Evolutionary conservation across 2,329 filamentous ascomycete species (phyloP), one percentile per base, ranked within the genome.

Genomic region (Xylaria sp.): DNA sequence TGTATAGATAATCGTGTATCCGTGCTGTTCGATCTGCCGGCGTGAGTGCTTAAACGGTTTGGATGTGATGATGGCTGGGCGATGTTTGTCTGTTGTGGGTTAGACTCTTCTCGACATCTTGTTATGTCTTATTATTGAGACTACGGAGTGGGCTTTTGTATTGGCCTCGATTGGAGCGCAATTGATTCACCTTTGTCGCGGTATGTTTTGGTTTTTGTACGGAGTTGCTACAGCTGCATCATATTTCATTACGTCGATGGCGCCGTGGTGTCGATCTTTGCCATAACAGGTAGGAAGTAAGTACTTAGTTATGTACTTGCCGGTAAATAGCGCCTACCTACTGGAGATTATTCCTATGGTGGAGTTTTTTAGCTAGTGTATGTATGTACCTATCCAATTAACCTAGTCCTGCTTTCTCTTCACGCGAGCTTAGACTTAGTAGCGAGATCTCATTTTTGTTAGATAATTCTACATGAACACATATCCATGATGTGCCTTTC

Each of bases 241-340:
- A 23, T 52, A 32, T 34, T 13, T 20, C 32, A 69, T 69, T 69
- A 69, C 66, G 66, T 69, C 59, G 66, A 63, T 60, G 58, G 63
- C 58, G 53, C 28, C 20, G 23, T 10, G 28, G 48, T 20, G 48
- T 34, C 28, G 28, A 36, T 55, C 32, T 6, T 55, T 10, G 25
- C 23, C n/a, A 25, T 25, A 50, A 18, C 25, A n/a, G n/a, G n/a
- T 6, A 50, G 46, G 45, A 50, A 7, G 3, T 50, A 30, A 23
- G 10, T 28, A 46, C 43, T n/a, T n/a, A n/a, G n/a, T n/a, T n/a
- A n/a, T n/a, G n/a, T n/a, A n/a, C n/a, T n/a, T n/a, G n/a, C n/a
- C n/a, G n/a, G n/a, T n/a, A n/a, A n/a, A n/a, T n/a, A n/a, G n/a
- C n/a, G n/a, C n/a, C n/a, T n/a, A n/a, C n/a, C n/a, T n/a, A n/a